These are phyloP conservation scores for Trypanosoma scelopori DNA, from an alignment of 208 protist species.

Conservation along the genomic window DNA sequence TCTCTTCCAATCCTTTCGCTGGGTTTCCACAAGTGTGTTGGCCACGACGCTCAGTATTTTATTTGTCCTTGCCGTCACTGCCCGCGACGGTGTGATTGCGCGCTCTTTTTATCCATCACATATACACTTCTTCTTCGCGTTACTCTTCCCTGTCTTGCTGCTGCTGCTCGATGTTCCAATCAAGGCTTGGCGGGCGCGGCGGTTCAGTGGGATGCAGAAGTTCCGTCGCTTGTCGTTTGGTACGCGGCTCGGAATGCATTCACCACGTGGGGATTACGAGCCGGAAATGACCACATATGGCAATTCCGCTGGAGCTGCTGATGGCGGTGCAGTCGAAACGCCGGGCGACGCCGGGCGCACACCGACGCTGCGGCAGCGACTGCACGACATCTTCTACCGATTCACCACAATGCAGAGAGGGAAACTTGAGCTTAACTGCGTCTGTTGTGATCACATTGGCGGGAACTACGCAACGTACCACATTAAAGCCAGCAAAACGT, in stretches of 20 bases:
- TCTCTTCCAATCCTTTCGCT: slow-evolving; percentile 75
- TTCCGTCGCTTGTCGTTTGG: slow-evolving; percentile 86
- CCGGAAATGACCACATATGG: slow-evolving; percentile 64
- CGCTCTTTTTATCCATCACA: slow-evolving; percentile 62
- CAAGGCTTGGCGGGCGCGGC: slow-evolving; percentile 77
- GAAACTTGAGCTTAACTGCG: slow-evolving; percentile 85
- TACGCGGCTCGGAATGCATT: slow-evolving; percentile 92
- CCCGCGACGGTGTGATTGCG: slow-evolving; percentile 18
- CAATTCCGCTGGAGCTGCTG: not conserved
- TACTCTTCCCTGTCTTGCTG: slow-evolving; percentile 70
- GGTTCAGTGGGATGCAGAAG: slow-evolving; percentile 87
- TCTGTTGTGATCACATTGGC: slow-evolving; percentile 89
- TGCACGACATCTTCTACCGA: slow-evolving; percentile 76
- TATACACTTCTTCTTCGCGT: slow-evolving; percentile 53
- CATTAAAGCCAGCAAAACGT: slow-evolving; percentile 33
- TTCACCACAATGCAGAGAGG: slow-evolving; percentile 74
- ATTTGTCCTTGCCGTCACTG: slow-evolving; percentile 53
- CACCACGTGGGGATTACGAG: slow-evolving; percentile 88
- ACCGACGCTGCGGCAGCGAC: slow-evolving; percentile 35
- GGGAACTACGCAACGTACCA: slow-evolving; percentile 88
- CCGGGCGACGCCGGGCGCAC: not conserved
- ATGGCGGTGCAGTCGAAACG: not conserved
- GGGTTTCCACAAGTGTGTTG: slow-evolving; percentile 50
- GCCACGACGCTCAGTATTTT: slow-evolving; percentile 58
- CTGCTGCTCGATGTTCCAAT: slow-evolving; percentile 77